Evolutionary conservation across 2,329 filamentous ascomycete species (phyloP).

Genomic region (Phaeoacremonium minimum): DNA sequence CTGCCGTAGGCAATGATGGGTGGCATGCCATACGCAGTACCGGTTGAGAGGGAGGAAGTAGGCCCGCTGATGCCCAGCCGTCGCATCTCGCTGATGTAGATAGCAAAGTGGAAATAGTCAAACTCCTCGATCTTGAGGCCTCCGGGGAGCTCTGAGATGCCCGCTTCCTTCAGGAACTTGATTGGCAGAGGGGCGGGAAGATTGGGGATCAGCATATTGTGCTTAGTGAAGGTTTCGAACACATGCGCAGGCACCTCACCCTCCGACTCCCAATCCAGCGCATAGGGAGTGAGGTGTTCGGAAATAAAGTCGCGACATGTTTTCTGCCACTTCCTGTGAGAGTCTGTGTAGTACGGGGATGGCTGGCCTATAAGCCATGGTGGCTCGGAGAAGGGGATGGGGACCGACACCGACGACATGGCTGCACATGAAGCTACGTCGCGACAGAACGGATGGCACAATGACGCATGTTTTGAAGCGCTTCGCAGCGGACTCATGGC

Average conservation of each 20-base stretch:
- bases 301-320: slow-evolving; percentile 73
- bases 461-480: too few relatives aligned
- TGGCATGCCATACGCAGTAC: slow-evolving; percentile 78
- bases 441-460: too few relatives aligned
- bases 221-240: slow-evolving; percentile 73
- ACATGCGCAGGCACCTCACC: slow-evolving; percentile 66
- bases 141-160: slow-evolving; percentile 63
- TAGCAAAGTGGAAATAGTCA: slow-evolving; percentile 82
- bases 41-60: slow-evolving; percentile 82
- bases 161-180: slow-evolving; percentile 63
- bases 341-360: slow-evolving; percentile 76
- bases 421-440: too few relatives aligned
- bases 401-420: too few relatives aligned
- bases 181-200: slow-evolving; percentile 81
- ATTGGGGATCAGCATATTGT: slow-evolving; percentile 75
- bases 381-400: slow-evolving; percentile 82
- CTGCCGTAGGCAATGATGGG: slow-evolving; percentile 74
- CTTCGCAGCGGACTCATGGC: too few relatives aligned
- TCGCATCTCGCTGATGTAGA: slow-evolving; percentile 69
- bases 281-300: slow-evolving; percentile 66
- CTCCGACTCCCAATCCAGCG: slow-evolving; percentile 71
- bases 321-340: slow-evolving; percentile 63
- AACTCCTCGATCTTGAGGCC: slow-evolving; percentile 74
- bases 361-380: slow-evolving; percentile 78
- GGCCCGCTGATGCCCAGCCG: slow-evolving; percentile 73